Evolutionary conservation across 2,329 filamentous ascomycete species (phyloP), one percentile per base, ranked within the genome.

Genomic region (Pestalotiopsis sp.): DNA sequence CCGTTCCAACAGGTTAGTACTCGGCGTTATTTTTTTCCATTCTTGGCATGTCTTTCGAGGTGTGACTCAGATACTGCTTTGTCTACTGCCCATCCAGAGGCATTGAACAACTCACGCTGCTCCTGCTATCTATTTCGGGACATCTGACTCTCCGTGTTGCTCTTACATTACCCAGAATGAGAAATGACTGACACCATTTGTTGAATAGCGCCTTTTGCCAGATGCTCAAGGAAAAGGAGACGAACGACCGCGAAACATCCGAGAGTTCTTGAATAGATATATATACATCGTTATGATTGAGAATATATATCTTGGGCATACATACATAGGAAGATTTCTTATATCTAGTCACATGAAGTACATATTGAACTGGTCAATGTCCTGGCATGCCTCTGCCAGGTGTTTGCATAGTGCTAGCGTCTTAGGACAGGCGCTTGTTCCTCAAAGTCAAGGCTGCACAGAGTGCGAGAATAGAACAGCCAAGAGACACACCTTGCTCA

Each of bases 121-220:
- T n/a, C n/a, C n/a, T n/a, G n/a, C n/a, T n/a, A n/a, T n/a, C n/a
- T n/a, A n/a, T n/a, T n/a, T n/a, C n/a, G n/a, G n/a, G n/a, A n/a
- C n/a, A n/a, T n/a, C n/a, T n/a, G n/a, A n/a, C n/a, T n/a, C n/a
- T n/a, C n/a, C n/a, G n/a, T n/a, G n/a, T n/a, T n/a, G n/a, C n/a
- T n/a, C n/a, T n/a, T n/a, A n/a, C n/a, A n/a, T n/a, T n/a, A n/a
- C n/a, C n/a, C n/a, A n/a, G n/a, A n/a, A n/a, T n/a, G n/a, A n/a
- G n/a, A n/a, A n/a, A n/a, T n/a, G n/a, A n/a, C n/a, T n/a, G n/a
- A n/a, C n/a, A n/a, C n/a, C n/a, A n/a, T n/a, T n/a, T n/a, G n/a
- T n/a, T n/a, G n/a, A n/a, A n/a, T n/a, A n/a, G 65, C 38, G 20
- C 36, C 4, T 67, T 67, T 20, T 67, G 65, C 39, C 65, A 67